Base-by-base conservation (phyloP, 768 basidiomycete genomes). In the Leccinum rimulosum region DNA sequence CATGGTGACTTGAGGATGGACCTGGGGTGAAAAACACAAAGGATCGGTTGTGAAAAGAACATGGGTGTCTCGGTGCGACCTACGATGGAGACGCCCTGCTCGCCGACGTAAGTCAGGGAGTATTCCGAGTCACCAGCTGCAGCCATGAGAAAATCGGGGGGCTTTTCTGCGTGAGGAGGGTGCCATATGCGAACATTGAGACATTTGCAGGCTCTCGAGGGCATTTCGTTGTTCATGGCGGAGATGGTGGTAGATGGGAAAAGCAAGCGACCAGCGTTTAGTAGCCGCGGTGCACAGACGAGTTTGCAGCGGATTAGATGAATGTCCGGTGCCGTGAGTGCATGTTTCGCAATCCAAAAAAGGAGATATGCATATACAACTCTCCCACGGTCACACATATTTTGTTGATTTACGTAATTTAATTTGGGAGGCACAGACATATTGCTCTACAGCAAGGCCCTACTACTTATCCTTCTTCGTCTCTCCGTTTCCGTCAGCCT, bases 1-100 rank as follows among this genome's bases (percentile, higher is more conserved):
- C 63, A 89, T 78, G 4, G 90, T 92, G 54, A 89, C 74, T 67
- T 90, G 85, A 5, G 84, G 82, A 63, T 91, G 87, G 27, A 72
- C 74, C 90, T 92, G 65, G 30, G 63, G 62, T 60, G 0, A 28
- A 47, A 64, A 50, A 36, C 50, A 63, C 60, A 52, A 28, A 60
- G 52, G 6, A 58, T 58, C 51, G 52, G 59, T 25, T 9, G 55
- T 30, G 53, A 52, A 53, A 56, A 57, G 28, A 33, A 38, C 54
- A 7, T 17, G 45, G 25, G 43, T 25, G 35, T 22, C 49, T n/a
- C 6, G 12, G 9, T 52, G 30, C 9, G 50, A 79, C 87, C 54
- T 66, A 91, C 90, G 53, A 91, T 80, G 49, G 70, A 71, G 56
- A 92, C 81, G 43, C 88, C 89, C 50, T 85, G 80, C 56, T 88